Percentiles rank a stretch among this genome's conserved stretches.
phyloP scores from a whole-genome alignment of 441 rosid genomes.

The Croton setiger region DNA sequence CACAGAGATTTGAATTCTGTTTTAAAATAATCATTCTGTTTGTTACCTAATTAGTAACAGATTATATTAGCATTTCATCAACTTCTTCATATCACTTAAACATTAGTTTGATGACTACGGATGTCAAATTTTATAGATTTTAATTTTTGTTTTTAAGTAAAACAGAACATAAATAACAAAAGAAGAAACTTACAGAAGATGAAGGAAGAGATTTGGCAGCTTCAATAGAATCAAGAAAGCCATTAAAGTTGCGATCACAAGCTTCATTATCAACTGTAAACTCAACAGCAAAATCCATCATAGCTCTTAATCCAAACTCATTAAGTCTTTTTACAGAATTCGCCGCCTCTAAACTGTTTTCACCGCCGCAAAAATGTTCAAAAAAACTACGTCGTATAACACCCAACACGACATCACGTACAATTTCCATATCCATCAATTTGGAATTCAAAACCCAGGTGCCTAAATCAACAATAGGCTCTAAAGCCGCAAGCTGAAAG shows the following conservation, averaged over 20 bases:
- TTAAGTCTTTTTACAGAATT: constrained; percentile 35
- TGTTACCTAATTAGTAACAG: no score
- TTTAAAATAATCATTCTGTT: no score
- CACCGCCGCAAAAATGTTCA: constrained; percentile 84
- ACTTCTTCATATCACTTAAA: no score
- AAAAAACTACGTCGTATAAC: constrained; percentile 49
- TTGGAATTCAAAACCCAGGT: constrained; percentile 66
- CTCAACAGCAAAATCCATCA: constrained; percentile 72
- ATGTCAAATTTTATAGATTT: no score
- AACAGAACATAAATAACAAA: no score
- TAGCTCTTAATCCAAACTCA: constrained; percentile 57
- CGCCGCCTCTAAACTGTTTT: constrained; percentile 38
- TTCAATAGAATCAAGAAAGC: constrained; percentile 50
- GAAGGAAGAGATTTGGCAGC: constrained; percentile 56
- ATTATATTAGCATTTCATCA: no score
- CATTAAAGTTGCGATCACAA: constrained; percentile 55
- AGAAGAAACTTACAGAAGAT: constrained; percentile 45
- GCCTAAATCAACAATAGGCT: constrained; percentile 65
- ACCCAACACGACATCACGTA: constrained; percentile 36
- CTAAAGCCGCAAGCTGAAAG: constrained; percentile 55
- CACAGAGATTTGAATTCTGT: no score
- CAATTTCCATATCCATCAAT: constrained; percentile 36
- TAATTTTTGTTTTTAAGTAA: no score
- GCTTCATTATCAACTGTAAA: constrained; percentile 46
- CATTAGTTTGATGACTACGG: no score